A percentile compares a stretch with the other conserved stretches of the same genome.
These are phyloP conservation scores for Noccaea caerulescens DNA, from an alignment of 345 rosid genomes.

Conservation along the genomic window DNA sequence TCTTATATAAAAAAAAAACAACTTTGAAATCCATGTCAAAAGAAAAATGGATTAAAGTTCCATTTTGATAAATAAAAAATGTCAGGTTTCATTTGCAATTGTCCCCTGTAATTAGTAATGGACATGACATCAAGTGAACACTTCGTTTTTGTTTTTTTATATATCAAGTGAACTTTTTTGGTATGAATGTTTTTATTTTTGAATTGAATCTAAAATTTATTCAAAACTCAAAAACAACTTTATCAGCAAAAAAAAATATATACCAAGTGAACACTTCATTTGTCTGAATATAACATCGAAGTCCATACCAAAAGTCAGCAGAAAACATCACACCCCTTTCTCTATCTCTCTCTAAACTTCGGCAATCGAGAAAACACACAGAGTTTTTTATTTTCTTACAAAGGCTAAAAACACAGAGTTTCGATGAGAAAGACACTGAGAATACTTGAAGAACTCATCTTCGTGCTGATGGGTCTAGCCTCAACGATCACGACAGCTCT, in stretches of 20 bases:
- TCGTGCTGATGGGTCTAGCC: slow-evolving; percentile 28
- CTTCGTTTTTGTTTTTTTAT: neutral
- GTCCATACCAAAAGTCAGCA: slow-evolving; percentile 9
- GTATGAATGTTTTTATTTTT: no score
- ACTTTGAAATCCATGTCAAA: no score
- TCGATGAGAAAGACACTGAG: slow-evolving; percentile 27
- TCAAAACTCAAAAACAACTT: no score
- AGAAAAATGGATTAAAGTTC: neutral
- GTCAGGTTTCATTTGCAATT: neutral
- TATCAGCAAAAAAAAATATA: no score
- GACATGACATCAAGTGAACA: neutral
- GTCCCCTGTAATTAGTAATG: neutral
- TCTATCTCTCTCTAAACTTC: slow-evolving; percentile 5
- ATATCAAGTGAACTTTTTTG: neutral
- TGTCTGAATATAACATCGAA: neutral
- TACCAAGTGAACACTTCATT: neutral
- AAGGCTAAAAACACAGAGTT: neutral
- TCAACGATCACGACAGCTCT: slow-evolving; percentile 28
- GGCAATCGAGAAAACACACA: slow-evolving; percentile 3
- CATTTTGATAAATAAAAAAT: neutral
- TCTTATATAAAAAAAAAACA: no score
- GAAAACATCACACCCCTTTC: neutral
- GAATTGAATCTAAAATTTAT: no score
- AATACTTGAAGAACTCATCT: slow-evolving; percentile 40
- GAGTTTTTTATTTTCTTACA: neutral